Conservation (phyloP, 2,329 filamentous ascomycete genomes). For the Didymella exigua region DNA sequence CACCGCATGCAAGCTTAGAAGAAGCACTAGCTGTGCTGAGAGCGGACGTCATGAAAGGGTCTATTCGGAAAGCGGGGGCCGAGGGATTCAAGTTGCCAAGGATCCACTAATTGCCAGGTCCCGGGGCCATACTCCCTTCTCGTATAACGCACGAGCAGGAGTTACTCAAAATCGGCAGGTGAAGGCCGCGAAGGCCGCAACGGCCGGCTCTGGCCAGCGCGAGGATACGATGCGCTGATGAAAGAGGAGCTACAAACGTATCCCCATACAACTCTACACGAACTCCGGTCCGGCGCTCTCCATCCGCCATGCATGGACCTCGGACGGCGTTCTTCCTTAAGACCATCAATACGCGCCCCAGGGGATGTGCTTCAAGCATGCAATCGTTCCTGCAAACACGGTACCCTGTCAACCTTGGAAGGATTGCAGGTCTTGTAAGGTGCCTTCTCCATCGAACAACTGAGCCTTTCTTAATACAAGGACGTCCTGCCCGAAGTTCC, state of each 20-base stretch:
- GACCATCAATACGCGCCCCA: background rate
- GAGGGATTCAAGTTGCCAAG: conserved; percentile 13
- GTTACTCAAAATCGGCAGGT: conserved; percentile 7
- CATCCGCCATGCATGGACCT: background rate
- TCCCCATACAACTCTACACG: background rate
- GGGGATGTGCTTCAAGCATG: background rate
- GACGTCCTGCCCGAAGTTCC: background rate
- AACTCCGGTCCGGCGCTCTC: background rate
- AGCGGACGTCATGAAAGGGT: conserved; percentile 7
- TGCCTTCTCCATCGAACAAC: background rate
- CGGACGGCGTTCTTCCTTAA: background rate
- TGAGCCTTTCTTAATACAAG: background rate
- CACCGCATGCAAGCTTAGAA: background rate
- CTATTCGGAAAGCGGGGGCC: conserved; percentile 12
- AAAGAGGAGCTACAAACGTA: background rate
- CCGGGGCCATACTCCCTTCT: conserved; percentile 7
- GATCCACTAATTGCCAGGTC: conserved; percentile 10
- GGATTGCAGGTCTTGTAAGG: no score
- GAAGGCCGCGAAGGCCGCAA: background rate
- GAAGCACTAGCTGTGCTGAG: background rate
- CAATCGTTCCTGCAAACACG: background rate
- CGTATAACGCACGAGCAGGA: conserved; percentile 13
- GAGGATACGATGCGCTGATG: background rate
- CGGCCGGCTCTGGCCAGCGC: background rate
- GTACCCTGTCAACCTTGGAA: background rate